Percentiles rank a stretch among this genome's conserved stretches.
These are phyloP conservation scores for Gossypium davidsonii DNA, from an alignment of 441 rosid species.

Conservation along the genomic window DNA sequence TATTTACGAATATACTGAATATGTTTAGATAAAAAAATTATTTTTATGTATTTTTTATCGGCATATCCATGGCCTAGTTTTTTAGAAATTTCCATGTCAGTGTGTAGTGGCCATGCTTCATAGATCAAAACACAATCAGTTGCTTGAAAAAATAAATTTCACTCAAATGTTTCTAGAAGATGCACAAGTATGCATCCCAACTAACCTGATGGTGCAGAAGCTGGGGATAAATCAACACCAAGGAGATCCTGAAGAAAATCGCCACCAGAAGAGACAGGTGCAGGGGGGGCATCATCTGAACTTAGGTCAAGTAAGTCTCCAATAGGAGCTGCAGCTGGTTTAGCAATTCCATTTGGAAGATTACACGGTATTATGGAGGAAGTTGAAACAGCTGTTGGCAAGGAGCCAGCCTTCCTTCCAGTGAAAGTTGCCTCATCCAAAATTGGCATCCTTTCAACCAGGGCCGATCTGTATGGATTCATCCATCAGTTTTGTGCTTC, in stretches of 20 bases:
- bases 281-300: slow-evolving; percentile 71
- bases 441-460: slow-evolving; percentile 98
- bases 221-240: slow-evolving; percentile 56
- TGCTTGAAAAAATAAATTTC: slow-evolving; percentile 1
- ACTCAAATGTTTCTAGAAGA: slow-evolving; percentile 1
- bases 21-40: neutral
- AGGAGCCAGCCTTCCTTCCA: slow-evolving; percentile 75
- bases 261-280: slow-evolving; percentile 70
- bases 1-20: neutral
- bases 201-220: slow-evolving; percentile 66
- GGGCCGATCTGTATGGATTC: slow-evolving; percentile 56
- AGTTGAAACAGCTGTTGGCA: slow-evolving; percentile 61
- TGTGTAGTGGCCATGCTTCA: neutral
- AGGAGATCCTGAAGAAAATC: slow-evolving; percentile 91
- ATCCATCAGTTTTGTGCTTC: slow-evolving; percentile 23
- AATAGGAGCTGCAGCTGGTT: slow-evolving; percentile 71
- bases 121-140: neutral
- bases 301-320: slow-evolving; percentile 82
- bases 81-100: neutral
- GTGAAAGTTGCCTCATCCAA: slow-evolving; percentile 90
- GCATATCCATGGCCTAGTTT: neutral
- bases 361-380: slow-evolving; percentile 47
- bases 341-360: slow-evolving; percentile 84
- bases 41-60: neutral
- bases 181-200: slow-evolving; percentile 18